Evolutionary conservation across 2,329 filamentous ascomycete genomes (phyloP), one percentile per base, ranked within the genome.

Genomic region (Aureobasidium lini): DNA sequence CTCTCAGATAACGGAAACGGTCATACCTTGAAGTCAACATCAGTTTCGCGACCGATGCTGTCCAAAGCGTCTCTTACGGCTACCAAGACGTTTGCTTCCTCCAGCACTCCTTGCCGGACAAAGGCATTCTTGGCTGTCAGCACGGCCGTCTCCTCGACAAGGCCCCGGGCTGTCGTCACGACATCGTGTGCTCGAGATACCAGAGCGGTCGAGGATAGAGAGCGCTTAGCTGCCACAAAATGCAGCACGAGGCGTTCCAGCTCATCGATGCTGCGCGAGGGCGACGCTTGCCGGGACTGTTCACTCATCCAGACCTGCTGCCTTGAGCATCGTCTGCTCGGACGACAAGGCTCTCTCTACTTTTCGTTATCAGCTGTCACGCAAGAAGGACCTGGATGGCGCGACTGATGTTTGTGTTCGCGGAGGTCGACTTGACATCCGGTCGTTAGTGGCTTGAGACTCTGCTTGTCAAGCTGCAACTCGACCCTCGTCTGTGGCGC

Each of bases 101-200:
- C 72, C 29, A 75, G 71, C 34, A 79, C 67, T 13, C 75, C 73
- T 49, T 71, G 70, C 28, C 72, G 63, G 31, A 77, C 70, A 59
- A 74, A 75, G 1, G 70, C 67, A 66, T 77, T 79, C 66, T 75
- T 77, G 6, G 77, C 77, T 23, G 82, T 81, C 4, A 95, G 80
- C 9, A 92, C 79, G 57, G 90, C 86, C 49, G 86, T 86, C 65
- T 94, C 87, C 69, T 95, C 89, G 64, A 96, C 80, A 36, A 89
- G 83, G 34, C 81, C 77, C 36, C 90, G 86, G 4, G 91, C 90
- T 13, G 83, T 79, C 18, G 84, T 90, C 46, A 94, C 88, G 59
- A 96, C 85, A 68, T 95, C 88, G 69, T 94, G 92, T 64, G 91
- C 92, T 61, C 89, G 88, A 70, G 89, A 86, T 54, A 96, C 90